Evolutionary conservation across 345 rosid genomes (phyloP), one percentile per base, ranked within the genome.

Genomic region (Eucalyptus viminalis): DNA sequence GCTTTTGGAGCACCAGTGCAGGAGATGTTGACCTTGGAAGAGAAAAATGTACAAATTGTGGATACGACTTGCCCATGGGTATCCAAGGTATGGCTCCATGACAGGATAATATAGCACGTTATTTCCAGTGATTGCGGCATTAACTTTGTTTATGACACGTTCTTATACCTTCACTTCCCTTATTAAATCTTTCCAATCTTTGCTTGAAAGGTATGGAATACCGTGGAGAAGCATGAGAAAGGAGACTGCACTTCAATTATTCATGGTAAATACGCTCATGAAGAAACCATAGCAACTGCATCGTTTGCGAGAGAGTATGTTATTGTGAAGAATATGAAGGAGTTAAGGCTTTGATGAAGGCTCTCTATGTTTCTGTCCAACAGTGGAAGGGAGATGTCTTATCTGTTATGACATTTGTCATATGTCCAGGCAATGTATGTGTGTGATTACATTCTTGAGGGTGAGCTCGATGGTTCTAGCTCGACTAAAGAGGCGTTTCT

Each of bases 41-140:
- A 94, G 60, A 95, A 92, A 45, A 94, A 92, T 65, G 98, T 97
- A 8, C 99, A 97, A 89, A 96, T 98, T 86, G 97, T 98, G 47
- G 99, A 97, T 90, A 96, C 99, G 15, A 97, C 99, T 92, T 98
- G 99, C 94, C 98, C 97, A 88, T 98, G 98, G 99, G 98, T 97
- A 50, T 92, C 98, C 37, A 97, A 96, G 98, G 98, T 97, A 94
- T 80, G 86, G 47, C 86, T 87, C 16, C 17, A 27, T 16, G 11
- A 60, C 17, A 43, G 19, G n/a, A 47, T 50, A 51, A 51, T 27
- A 72, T 53, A 50, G 22, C 69, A 25, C 17, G 22, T 5, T 51
- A 47, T 17, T 45, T 56, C 34, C 49, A 16, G 45, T 54, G 69
- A 14, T 60, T 58, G 53, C 1, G 1, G 49, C 25, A 6, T 80